Evolutionary conservation across 352 stramenopile genomes (phyloP).

Genomic region (Pythium phragmitis): DNA sequence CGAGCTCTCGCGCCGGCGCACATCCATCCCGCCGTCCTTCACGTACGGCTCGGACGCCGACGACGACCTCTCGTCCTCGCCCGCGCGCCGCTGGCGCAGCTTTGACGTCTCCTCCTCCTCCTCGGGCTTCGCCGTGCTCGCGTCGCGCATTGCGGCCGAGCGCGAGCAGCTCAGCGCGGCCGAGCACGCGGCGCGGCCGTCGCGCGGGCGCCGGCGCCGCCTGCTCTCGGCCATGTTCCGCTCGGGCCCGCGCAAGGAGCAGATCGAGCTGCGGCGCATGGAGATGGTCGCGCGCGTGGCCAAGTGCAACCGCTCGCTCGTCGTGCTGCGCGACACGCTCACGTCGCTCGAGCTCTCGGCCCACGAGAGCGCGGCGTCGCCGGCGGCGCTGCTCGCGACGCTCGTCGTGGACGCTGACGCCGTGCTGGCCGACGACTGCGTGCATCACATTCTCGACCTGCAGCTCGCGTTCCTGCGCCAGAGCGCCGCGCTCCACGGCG

Average conservation of each 20-base stretch:
- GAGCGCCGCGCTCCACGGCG: slow-evolving; percentile 44
- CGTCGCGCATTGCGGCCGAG: slow-evolving; percentile 45
- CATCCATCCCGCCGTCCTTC: slow-evolving; percentile 68
- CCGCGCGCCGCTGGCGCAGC: slow-evolving; percentile 61
- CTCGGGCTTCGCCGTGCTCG: slow-evolving; percentile 34
- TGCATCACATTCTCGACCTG: slow-evolving; percentile 54
- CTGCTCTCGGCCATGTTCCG: slow-evolving; percentile 47
- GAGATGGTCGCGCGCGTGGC: slow-evolving; percentile 69
- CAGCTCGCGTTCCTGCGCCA: slow-evolving; percentile 59
- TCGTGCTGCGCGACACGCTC: slow-evolving; percentile 40
- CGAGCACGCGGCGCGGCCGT: slow-evolving; percentile 39
- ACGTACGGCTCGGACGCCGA: slow-evolving; percentile 29
- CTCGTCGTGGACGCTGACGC: slow-evolving; percentile 43
- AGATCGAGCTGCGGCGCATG: slow-evolving; percentile 65
- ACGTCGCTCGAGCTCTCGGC: slow-evolving; percentile 37
- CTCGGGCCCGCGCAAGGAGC: slow-evolving; percentile 52
- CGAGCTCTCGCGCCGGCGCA: slow-evolving; percentile 39
- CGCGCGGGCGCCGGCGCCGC: slow-evolving; percentile 37
- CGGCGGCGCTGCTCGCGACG: neutral
- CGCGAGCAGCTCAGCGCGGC: slow-evolving; percentile 44
- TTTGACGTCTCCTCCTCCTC: slow-evolving; percentile 42
- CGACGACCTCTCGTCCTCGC: slow-evolving; percentile 12
- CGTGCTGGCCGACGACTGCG: slow-evolving; percentile 58
- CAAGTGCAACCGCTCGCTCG: slow-evolving; percentile 58
- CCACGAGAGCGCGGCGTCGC: slow-evolving; percentile 23